Evolutionary conservation across 2,329 filamentous ascomycete species (phyloP).

Genomic region (Colletotrichum euphorbiae): DNA sequence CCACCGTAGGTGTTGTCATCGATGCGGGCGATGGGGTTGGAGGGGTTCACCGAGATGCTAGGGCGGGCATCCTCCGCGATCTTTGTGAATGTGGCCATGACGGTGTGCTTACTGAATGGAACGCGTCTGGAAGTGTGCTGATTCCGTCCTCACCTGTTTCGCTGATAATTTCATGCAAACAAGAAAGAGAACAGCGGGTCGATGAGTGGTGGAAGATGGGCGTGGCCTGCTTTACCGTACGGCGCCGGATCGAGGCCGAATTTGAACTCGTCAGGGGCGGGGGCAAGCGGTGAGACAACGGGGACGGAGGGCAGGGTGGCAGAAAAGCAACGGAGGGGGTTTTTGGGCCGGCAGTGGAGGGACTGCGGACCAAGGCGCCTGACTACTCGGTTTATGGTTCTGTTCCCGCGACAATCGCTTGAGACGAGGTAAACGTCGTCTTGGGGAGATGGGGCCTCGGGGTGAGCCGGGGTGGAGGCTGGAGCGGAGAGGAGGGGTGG

Average conservation of each 20-base stretch:
- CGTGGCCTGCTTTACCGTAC: constrained; percentile 4
- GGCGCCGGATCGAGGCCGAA: constrained; percentile 35
- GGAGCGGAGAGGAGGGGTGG: constrained; percentile 8
- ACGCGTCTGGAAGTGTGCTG: not conserved
- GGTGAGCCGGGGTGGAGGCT: not conserved
- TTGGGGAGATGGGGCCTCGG: not conserved
- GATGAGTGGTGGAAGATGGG: constrained; percentile 39
- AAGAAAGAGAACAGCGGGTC: constrained; percentile 3
- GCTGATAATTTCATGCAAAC: constrained; percentile 18
- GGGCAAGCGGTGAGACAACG: constrained; percentile 34
- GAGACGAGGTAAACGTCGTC: not conserved
- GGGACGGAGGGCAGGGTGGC: constrained; percentile 20
- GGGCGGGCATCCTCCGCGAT: constrained; percentile 70
- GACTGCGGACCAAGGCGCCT: constrained; percentile 8
- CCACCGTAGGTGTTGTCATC: constrained; percentile 86
- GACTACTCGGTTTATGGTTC: constrained; percentile 20
- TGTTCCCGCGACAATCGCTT: constrained; percentile 19
- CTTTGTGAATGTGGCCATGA: constrained; percentile 80
- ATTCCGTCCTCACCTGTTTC: not conserved
- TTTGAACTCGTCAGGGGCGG: constrained; percentile 37
- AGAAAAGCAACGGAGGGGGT: constrained; percentile 23
- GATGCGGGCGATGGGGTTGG: constrained; percentile 76
- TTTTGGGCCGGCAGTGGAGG: constrained; percentile 30
- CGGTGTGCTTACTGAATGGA: not conserved
- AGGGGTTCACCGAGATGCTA: constrained; percentile 73